Evolutionary conservation across 495 filamentous ascomycete species (phyloP).

Genomic region (Penicillium samsonianum): DNA sequence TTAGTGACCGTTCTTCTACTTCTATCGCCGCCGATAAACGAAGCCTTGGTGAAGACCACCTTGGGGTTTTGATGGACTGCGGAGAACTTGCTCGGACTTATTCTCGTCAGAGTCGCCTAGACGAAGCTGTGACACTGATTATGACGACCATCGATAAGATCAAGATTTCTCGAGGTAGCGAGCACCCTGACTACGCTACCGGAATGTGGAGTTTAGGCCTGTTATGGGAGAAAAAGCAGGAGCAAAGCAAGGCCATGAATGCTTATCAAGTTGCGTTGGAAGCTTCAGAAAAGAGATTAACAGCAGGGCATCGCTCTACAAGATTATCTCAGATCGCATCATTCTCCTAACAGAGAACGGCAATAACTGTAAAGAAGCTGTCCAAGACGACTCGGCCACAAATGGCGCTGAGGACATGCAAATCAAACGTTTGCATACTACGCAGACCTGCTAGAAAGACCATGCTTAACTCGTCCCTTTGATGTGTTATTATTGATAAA

Average conservation of each 20-base stretch:
- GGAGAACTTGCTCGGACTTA: neutral
- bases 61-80: neutral
- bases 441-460: neutral
- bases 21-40: neutral
- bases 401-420: neutral
- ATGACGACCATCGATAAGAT: neutral
- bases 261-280: neutral
- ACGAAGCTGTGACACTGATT: conserved; percentile 1
- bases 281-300: conserved; percentile 4
- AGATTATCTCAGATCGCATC: conserved; percentile 8
- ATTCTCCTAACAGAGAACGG: neutral
- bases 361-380: neutral
- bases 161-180: neutral
- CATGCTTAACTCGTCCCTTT: no score
- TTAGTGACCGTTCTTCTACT: neutral
- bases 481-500: no score
- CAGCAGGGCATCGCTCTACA: conserved; percentile 6
- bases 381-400: neutral
- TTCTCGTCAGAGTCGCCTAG: neutral
- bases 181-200: conserved; percentile 5
- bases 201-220: conserved; percentile 2
- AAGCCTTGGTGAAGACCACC: neutral
- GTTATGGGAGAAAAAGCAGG: conserved; percentile 1
- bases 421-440: neutral
- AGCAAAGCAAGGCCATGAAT: neutral